These are phyloP conservation scores for Annulohypoxylon truncatum DNA, from an alignment of 2,329 filamentous ascomycete species.

Conservation along the genomic window DNA sequence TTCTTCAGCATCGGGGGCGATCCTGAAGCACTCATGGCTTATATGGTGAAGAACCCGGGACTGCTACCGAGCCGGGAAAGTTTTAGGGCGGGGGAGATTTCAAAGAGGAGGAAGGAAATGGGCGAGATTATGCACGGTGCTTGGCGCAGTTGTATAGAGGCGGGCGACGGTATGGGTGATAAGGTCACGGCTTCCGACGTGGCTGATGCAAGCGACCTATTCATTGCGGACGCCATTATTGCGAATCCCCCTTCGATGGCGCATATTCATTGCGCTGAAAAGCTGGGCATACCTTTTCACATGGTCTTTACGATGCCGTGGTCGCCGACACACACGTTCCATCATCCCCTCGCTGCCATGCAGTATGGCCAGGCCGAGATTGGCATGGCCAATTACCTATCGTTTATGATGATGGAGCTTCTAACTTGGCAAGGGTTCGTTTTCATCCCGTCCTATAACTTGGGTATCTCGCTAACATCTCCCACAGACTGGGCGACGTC, in stretches of 20 bases:
- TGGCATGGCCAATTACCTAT: conserved; percentile 73
- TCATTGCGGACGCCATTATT: conserved; percentile 66
- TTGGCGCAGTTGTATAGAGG: conserved; percentile 54
- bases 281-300: conserved; percentile 61
- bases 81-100: conserved; percentile 53
- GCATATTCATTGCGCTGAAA: conserved; percentile 64
- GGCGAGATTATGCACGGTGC: conserved; percentile 54
- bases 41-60: conserved; percentile 59
- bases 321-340: conserved; percentile 75
- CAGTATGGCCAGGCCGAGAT: conserved; percentile 50
- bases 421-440: conserved; percentile 76
- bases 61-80: conserved; percentile 53
- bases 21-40: conserved; percentile 59
- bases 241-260: conserved; percentile 65
- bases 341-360: conserved; percentile 69
- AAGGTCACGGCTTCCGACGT: conserved; percentile 5
- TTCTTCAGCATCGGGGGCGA: conserved; percentile 68
- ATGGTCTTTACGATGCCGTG: conserved; percentile 75
- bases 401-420: conserved; percentile 76
- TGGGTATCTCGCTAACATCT: neutral
- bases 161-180: conserved; percentile 16
- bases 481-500: conserved; percentile 69
- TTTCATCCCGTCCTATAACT: neutral
- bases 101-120: conserved; percentile 53
- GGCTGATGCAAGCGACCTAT: conserved; percentile 51